Percentiles rank a stretch among this genome's conserved stretches.
Conservation (phyloP, 164 flowering plant species). For the Chimonanthus salicifolius region DNA sequence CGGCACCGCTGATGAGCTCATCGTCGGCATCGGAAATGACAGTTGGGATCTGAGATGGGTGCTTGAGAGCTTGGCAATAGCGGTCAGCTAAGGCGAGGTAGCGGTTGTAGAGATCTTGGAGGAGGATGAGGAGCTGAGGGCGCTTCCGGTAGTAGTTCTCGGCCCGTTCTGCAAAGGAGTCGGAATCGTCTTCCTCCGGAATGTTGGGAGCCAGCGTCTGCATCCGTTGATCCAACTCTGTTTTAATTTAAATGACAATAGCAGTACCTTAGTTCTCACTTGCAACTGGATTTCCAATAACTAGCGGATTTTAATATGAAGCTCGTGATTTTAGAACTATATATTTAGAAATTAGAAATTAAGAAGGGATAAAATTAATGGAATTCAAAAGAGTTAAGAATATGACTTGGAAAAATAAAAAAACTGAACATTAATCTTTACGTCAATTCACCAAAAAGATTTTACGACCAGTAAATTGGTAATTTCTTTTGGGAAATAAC, state of each 20-base stretch:
- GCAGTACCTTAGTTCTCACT: too few relatives aligned
- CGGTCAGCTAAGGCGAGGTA: constrained; percentile 61
- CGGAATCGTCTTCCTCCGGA: constrained; percentile 24
- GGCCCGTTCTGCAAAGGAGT: constrained; percentile 69
- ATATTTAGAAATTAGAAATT: too few relatives aligned
- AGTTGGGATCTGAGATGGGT: constrained; percentile 11
- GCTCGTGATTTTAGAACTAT: too few relatives aligned
- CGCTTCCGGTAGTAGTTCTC: constrained; percentile 69
- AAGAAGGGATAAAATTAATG: too few relatives aligned
- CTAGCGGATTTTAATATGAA: too few relatives aligned
- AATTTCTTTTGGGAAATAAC: too few relatives aligned
- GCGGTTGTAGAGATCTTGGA: constrained; percentile 59
- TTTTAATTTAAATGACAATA: not conserved
- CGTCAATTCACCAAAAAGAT: too few relatives aligned
- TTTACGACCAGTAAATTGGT: too few relatives aligned
- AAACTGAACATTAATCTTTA: too few relatives aligned
- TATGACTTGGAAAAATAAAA: too few relatives aligned
- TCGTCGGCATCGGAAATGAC: constrained; percentile 14
- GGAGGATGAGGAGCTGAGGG: constrained; percentile 62
- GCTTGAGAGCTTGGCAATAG: constrained; percentile 39
- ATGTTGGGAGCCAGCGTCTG: constrained; percentile 21
- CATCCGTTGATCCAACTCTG: constrained; percentile 57
- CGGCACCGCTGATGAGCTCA: not conserved
- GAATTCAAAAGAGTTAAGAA: too few relatives aligned
- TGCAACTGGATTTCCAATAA: too few relatives aligned